phyloP scores from a whole-genome alignment of 1,284 basidiomycete species.

The Melampsora larici-populina region DNA sequence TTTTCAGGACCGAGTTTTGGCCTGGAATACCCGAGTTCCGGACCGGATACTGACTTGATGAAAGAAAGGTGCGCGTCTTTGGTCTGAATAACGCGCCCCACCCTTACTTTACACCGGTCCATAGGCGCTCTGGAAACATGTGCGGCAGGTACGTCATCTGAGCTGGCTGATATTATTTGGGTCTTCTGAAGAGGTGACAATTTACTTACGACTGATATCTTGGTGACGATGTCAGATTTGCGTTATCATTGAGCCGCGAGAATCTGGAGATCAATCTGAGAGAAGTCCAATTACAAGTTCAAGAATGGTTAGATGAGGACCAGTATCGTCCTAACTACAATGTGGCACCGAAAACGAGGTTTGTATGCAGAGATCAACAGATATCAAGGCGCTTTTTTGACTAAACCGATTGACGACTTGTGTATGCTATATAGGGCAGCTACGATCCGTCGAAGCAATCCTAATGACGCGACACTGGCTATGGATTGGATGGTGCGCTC shows the following conservation, averaged over 20 bases:
- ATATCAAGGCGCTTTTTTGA: neutral
- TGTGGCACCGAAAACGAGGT: constrained; percentile 37
- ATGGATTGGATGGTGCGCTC: constrained; percentile 38
- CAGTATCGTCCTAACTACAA: constrained; percentile 38
- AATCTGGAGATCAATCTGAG: constrained; percentile 2
- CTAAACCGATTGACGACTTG: neutral
- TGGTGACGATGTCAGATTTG: constrained; percentile 23
- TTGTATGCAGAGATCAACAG: neutral
- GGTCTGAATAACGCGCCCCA: neutral
- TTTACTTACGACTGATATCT: neutral
- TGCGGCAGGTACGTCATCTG: neutral
- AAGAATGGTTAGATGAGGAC: constrained; percentile 29
- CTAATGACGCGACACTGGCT: constrained; percentile 9
- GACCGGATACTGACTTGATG: neutral
- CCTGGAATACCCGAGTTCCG: neutral
- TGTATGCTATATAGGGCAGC: constrained; percentile 8
- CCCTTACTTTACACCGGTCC: neutral
- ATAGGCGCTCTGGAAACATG: neutral
- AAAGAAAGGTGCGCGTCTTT: neutral
- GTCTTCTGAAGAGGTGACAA: neutral
- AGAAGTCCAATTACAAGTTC: constrained; percentile 21
- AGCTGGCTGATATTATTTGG: neutral
- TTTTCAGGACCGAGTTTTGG: neutral
- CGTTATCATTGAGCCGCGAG: constrained; percentile 29
- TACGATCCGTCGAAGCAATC: constrained; percentile 6